Conservation (phyloP, 129 eudicot genomes). For the carrot (Daucus carota) region DNA sequence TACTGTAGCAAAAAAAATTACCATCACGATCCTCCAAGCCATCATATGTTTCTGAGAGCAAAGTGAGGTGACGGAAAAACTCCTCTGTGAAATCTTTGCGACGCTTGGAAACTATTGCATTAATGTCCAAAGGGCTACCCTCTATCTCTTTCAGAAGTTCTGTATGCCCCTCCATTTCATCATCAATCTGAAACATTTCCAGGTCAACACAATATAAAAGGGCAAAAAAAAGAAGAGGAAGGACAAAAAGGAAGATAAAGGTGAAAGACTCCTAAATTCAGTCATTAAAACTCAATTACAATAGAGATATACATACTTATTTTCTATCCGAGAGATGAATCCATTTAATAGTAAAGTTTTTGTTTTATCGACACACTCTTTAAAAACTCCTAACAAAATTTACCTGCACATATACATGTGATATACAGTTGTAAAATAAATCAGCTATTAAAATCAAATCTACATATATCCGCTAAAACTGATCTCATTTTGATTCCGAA, state of each 20-base stretch:
- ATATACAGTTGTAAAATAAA: not conserved
- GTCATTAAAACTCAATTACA: not conserved
- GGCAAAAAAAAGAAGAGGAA: not conserved
- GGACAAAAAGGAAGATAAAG: not conserved
- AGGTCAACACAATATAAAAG: conserved; percentile 17
- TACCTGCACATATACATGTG: not conserved
- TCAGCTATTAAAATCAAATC: not conserved
- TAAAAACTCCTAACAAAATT: not conserved
- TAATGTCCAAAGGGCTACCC: conserved; percentile 73
- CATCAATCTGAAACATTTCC: conserved; percentile 72
- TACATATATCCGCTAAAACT: not conserved
- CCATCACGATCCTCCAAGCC: conserved; percentile 93
- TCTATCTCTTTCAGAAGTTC: conserved; percentile 74
- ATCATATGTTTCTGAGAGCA: conserved; percentile 68
- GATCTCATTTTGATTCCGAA: not conserved
- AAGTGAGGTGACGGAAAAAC: conserved; percentile 62
- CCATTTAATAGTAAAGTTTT: not conserved
- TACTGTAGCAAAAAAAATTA: conserved; percentile 17
- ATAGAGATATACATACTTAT: not conserved
- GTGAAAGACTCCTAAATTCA: not conserved
- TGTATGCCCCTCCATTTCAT: conserved; percentile 75
- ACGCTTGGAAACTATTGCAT: conserved; percentile 80
- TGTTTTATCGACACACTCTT: not conserved
- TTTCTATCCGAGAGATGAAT: not conserved
- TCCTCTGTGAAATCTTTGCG: conserved; percentile 80